phyloP scores from a whole-genome alignment of 2,329 filamentous ascomycete species.

The Aquanectria penicillioides region DNA sequence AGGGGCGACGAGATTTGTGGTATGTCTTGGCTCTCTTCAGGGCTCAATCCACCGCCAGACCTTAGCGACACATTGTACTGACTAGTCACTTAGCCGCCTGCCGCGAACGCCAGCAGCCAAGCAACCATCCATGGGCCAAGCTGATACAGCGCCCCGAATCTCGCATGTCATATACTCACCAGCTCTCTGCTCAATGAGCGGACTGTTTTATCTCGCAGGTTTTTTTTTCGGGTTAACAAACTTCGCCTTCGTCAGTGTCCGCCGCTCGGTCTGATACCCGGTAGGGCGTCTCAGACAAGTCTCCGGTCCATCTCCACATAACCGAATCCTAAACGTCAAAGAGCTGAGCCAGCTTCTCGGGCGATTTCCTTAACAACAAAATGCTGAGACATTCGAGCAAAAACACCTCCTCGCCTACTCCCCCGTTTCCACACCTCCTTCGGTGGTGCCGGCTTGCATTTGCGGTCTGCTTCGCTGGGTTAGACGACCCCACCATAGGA shows the following conservation, averaged over 20 bases:
- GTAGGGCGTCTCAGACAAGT: constrained; percentile 11
- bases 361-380: constrained; percentile 21
- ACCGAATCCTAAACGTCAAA: neutral
- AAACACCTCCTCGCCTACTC: constrained; percentile 10
- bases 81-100: constrained; percentile 47
- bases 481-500: constrained; percentile 29
- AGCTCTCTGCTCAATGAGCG: constrained; percentile 44
- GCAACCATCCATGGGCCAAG: constrained; percentile 51
- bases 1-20: constrained; percentile 58
- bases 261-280: constrained; percentile 22
- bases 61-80: constrained; percentile 31
- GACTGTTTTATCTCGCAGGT: constrained; percentile 19
- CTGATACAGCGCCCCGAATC: constrained; percentile 48
- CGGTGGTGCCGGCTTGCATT: constrained; percentile 13
- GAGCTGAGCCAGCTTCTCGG: constrained; percentile 19
- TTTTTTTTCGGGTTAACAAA: too few species aligned
- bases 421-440: constrained; percentile 16
- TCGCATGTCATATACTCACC: constrained; percentile 39
- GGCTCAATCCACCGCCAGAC: constrained; percentile 22
- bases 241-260: too few species aligned
- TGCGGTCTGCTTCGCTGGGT: constrained; percentile 20
- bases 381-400: constrained; percentile 17
- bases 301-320: constrained; percentile 3
- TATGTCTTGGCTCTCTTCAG: constrained; percentile 43
- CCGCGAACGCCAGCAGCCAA: constrained; percentile 52